A percentile compares a stretch with the other conserved stretches of the same genome.
These are phyloP conservation scores for Colletotrichum paranaense DNA, from an alignment of 2,329 filamentous ascomycete genomes.

Conservation along the genomic window DNA sequence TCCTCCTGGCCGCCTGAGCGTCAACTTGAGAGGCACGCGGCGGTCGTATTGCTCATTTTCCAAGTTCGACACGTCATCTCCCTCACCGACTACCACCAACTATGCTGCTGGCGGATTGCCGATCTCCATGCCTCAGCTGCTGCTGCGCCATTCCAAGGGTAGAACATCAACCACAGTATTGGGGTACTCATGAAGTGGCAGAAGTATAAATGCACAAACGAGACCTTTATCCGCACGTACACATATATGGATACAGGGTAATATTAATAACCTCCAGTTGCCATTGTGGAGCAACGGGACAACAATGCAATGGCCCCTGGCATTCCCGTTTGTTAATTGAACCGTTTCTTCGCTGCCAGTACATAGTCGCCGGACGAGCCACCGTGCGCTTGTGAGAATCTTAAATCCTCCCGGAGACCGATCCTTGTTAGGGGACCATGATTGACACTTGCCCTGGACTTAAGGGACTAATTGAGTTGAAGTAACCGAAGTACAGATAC, in stretches of 20 bases:
- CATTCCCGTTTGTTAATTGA: neutral
- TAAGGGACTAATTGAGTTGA: neutral
- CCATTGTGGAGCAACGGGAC: neutral
- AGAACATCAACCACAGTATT: neutral
- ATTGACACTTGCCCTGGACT: neutral
- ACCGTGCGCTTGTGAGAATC: conserved; percentile 22
- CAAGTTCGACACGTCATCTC: neutral
- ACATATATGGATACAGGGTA: neutral
- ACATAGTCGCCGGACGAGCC: neutral
- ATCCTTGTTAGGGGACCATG: conserved; percentile 5
- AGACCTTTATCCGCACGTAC: neutral
- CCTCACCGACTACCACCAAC: neutral
- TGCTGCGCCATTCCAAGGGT: neutral
- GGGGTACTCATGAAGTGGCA: too few species aligned
- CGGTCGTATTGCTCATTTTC: neutral
- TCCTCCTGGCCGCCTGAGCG: neutral
- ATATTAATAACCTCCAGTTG: neutral
- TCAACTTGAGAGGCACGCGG: neutral
- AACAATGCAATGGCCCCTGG: conserved; percentile 1
- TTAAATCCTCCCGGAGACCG: conserved; percentile 16
- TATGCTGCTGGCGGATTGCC: neutral
- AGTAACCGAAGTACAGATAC: neutral
- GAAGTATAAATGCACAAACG: neutral
- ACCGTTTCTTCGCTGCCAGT: neutral
- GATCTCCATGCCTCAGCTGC: neutral